Conservation (phyloP, 495 filamentous ascomycete genomes). For the Aspergillus affinis region DNA sequence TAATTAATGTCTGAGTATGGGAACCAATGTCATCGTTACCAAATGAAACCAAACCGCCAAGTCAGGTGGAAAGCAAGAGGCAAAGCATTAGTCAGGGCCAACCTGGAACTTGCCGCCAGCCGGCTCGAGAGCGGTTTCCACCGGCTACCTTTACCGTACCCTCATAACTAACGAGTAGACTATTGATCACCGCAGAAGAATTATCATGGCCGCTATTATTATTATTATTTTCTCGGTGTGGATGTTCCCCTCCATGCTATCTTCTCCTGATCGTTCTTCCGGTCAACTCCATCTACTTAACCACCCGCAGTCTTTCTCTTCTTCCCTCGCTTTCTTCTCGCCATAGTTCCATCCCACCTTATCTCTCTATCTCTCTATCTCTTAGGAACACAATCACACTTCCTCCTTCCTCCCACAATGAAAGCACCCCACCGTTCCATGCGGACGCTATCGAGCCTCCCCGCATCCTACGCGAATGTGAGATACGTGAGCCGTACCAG, state of each 20-base stretch:
- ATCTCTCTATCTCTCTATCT: constrained; percentile 3
- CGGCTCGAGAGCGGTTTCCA: constrained; percentile 22
- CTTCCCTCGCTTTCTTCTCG: not conserved
- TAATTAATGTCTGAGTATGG: too few relatives aligned
- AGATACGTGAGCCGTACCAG: constrained; percentile 41
- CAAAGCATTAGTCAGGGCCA: not conserved
- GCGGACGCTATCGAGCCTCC: constrained; percentile 27
- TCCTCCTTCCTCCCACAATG: constrained; percentile 27
- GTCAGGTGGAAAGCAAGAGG: too few relatives aligned
- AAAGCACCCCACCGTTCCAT: constrained; percentile 33
- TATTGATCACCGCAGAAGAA: constrained; percentile 1
- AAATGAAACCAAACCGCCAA: too few relatives aligned
- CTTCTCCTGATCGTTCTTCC: constrained; percentile 1
- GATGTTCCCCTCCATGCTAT: not conserved
- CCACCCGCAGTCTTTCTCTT: not conserved
- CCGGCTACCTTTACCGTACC: constrained; percentile 13
- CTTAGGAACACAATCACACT: constrained; percentile 31
- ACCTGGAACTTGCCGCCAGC: not conserved
- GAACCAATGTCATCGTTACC: too few relatives aligned
- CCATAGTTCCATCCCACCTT: not conserved
- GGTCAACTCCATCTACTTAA: not conserved
- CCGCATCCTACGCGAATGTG: constrained; percentile 15
- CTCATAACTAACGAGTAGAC: not conserved
- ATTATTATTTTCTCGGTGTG: constrained; percentile 2
- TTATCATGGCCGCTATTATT: not conserved